Conservation (phyloP, 306 rosid species). For the Myrica gale region DNA sequence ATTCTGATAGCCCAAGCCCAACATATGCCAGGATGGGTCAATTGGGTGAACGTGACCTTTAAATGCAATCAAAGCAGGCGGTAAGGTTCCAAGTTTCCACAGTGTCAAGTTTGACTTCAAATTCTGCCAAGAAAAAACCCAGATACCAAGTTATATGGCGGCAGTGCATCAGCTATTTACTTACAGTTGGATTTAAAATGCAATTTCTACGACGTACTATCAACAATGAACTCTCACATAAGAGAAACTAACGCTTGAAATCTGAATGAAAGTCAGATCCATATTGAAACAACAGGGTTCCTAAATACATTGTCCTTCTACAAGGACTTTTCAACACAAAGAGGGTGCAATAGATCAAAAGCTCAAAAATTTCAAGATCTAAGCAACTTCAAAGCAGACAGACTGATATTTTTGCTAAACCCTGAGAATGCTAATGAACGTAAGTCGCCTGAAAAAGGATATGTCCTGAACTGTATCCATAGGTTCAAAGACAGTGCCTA, state of each 20-base stretch:
- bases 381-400: neutral
- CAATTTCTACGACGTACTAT: neutral
- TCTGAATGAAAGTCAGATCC: neutral
- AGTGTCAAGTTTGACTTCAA: slow-evolving; percentile 77
- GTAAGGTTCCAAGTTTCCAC: slow-evolving; percentile 98
- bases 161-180: neutral
- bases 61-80: slow-evolving; percentile 97
- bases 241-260: neutral
- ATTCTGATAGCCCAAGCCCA: slow-evolving; percentile 96
- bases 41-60: slow-evolving; percentile 84
- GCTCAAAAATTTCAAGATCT: neutral
- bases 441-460: neutral
- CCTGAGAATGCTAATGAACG: neutral
- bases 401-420: neutral
- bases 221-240: neutral
- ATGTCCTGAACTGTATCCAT: neutral
- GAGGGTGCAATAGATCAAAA: neutral
- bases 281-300: neutral
- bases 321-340: neutral
- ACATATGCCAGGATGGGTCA: slow-evolving; percentile 93
- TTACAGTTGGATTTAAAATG: neutral
- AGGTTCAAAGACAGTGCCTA: neutral
- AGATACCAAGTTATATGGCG: neutral
- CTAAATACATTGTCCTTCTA: neutral
- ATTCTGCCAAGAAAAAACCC: slow-evolving; percentile 55